Percentiles rank a stretch among this genome's conserved stretches.
These are phyloP conservation scores for Craspedostauros australis DNA, from an alignment of 108 stramenopile genomes.

Conservation along the genomic window DNA sequence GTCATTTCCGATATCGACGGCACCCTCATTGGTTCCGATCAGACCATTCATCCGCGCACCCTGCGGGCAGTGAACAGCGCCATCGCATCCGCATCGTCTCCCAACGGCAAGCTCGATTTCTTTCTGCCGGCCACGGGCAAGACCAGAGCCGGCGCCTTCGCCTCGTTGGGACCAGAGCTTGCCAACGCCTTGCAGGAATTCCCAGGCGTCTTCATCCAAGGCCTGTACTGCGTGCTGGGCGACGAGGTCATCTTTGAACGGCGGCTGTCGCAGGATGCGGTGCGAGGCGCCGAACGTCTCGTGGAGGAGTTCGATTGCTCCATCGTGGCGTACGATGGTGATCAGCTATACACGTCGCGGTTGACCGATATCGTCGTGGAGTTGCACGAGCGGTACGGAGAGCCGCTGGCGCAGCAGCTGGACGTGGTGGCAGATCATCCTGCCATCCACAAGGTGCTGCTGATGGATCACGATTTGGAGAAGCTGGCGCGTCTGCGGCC, in stretches of 20 bases:
- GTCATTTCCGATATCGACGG: slow-evolving; percentile 90
- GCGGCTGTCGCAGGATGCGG: slow-evolving; percentile 40
- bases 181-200: slow-evolving; percentile 11
- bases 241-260: slow-evolving; percentile 84
- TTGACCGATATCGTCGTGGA: slow-evolving; percentile 39
- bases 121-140: slow-evolving; percentile 91
- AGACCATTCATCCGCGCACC: slow-evolving; percentile 65
- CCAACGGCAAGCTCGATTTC: slow-evolving; percentile 14
- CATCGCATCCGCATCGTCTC: slow-evolving; percentile 25
- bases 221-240: slow-evolving; percentile 75
- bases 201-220: slow-evolving; percentile 72
- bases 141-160: slow-evolving; percentile 61
- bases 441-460: slow-evolving; percentile 76
- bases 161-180: slow-evolving; percentile 45
- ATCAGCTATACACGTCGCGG: slow-evolving; percentile 59
- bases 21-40: slow-evolving; percentile 57
- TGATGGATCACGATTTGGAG: slow-evolving; percentile 70
- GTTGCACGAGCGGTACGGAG: slow-evolving; percentile 71
- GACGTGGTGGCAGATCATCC: slow-evolving; percentile 30
- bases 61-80: slow-evolving; percentile 42
- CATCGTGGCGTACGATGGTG: slow-evolving; percentile 84
- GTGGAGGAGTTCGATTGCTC: slow-evolving; percentile 50
- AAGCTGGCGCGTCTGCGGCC: slow-evolving; percentile 44
- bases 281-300: slow-evolving; percentile 58
- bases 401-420: slow-evolving; percentile 55